A percentile compares a stretch with the other conserved stretches of the same genome.
Evolutionary conservation across 805 yeast genomes (phyloP).

Genomic region (Debaryomyces maramus): DNA sequence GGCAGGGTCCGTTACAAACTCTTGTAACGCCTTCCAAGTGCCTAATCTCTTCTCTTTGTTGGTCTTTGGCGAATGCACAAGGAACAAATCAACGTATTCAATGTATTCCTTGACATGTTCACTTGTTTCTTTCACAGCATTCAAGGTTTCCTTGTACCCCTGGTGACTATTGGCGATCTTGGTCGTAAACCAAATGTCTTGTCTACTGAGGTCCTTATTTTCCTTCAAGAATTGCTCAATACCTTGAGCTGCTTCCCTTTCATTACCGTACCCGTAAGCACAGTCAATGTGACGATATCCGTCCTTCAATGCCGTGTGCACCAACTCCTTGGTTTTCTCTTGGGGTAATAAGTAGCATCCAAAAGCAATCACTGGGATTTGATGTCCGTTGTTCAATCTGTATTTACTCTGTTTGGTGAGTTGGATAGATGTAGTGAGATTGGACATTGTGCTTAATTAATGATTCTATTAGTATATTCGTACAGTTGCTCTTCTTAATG

Average conservation of each 20-base stretch:
- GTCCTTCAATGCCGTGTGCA: slow-evolving; percentile 54
- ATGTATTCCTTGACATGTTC: slow-evolving; percentile 30
- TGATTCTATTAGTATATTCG: background rate
- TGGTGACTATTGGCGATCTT: slow-evolving; percentile 30
- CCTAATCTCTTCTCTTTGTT: slow-evolving; percentile 48
- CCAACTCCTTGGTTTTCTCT: slow-evolving; percentile 41
- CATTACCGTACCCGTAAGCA: slow-evolving; percentile 69
- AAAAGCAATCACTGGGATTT: slow-evolving; percentile 56
- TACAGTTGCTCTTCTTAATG: no score
- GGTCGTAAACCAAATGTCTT: slow-evolving; percentile 39
- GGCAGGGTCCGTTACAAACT: slow-evolving; percentile 46
- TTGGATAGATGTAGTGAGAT: slow-evolving; percentile 33
- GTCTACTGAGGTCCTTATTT: slow-evolving; percentile 33
- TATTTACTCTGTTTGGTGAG: slow-evolving; percentile 34
- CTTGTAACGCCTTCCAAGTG: slow-evolving; percentile 75
- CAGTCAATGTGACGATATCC: slow-evolving; percentile 79
- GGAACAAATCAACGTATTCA: slow-evolving; percentile 41
- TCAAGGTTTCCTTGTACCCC: slow-evolving; percentile 37
- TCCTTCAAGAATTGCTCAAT: slow-evolving; percentile 52
- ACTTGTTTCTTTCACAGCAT: slow-evolving; percentile 30
- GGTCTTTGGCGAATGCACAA: slow-evolving; percentile 54
- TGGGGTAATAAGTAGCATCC: slow-evolving; percentile 53
- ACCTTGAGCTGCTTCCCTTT: slow-evolving; percentile 59
- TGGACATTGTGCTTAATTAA: slow-evolving; percentile 14
- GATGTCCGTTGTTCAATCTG: slow-evolving; percentile 53